Conservation (phyloP, 2,329 filamentous ascomycete species). For the Grosmannia penicillata region DNA sequence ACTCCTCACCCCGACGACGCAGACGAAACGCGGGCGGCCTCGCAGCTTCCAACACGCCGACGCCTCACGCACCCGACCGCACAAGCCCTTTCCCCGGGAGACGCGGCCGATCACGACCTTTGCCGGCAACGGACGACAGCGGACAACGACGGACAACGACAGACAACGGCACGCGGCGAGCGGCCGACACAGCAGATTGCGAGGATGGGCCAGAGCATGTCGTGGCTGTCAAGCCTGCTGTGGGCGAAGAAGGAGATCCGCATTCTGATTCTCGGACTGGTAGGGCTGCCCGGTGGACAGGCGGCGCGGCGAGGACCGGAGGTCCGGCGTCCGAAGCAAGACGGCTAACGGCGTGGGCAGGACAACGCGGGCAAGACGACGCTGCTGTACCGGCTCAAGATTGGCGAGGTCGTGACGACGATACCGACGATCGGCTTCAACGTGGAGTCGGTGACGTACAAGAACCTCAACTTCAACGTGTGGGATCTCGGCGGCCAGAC, state of each 20-base stretch:
- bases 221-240: slow-evolving; percentile 57
- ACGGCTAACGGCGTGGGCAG: too few species aligned
- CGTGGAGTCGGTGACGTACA: slow-evolving; percentile 96
- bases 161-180: neutral
- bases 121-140: neutral
- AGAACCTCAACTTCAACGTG: slow-evolving; percentile 96
- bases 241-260: slow-evolving; percentile 97
- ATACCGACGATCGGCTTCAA: slow-evolving; percentile 99
- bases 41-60: too few species aligned
- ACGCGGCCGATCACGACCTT: too few species aligned
- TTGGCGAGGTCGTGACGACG: slow-evolving; percentile 96
- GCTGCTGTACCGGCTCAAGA: slow-evolving; percentile 91
- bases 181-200: neutral
- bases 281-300: slow-evolving; percentile 29
- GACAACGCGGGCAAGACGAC: slow-evolving; percentile 99
- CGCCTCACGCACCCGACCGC: too few species aligned
- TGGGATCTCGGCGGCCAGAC: slow-evolving; percentile 98
- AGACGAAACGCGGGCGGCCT: too few species aligned
- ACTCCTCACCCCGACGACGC: too few species aligned
- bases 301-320: too few species aligned
- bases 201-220: slow-evolving; percentile 50
- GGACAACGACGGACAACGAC: neutral
- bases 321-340: too few species aligned
- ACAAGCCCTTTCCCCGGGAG: too few species aligned
- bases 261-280: slow-evolving; percentile 86